A percentile compares a stretch with the other conserved stretches of the same genome.
Conservation (phyloP, 75 land plant genomes). For the Ceratopteris richardii region DNA sequence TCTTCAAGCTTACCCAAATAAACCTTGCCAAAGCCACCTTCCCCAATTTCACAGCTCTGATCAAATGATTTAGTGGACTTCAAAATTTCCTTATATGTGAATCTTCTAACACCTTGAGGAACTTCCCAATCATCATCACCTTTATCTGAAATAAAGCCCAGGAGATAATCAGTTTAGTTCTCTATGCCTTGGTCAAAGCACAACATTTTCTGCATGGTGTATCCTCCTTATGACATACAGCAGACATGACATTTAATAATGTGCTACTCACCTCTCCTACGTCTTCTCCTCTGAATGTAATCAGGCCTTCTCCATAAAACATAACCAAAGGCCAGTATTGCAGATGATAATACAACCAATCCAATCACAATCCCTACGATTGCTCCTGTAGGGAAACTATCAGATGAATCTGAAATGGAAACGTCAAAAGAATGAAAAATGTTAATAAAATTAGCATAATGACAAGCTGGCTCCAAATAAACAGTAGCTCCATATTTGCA, state of each 20-base stretch:
- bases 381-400: neutral
- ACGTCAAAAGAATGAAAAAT: too few relatives aligned
- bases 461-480: too few relatives aligned
- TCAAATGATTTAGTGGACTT: conserved; percentile 59
- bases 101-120: conserved; percentile 44
- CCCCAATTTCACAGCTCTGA: conserved; percentile 48
- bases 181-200: neutral
- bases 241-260: too few relatives aligned
- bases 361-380: conserved; percentile 3
- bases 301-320: neutral
- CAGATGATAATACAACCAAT: neutral
- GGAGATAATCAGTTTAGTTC: neutral
- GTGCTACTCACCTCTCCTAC: conserved; percentile 4
- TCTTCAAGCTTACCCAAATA: conserved; percentile 53
- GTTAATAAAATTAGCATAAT: too few relatives aligned
- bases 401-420: too few relatives aligned
- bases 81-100: conserved; percentile 54
- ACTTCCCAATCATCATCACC: conserved; percentile 6
- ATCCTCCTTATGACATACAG: too few relatives aligned
- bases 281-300: neutral
- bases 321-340: neutral
- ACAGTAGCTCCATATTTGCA: too few relatives aligned
- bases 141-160: neutral
- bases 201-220: too few relatives aligned
- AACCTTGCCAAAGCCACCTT: conserved; percentile 89